Conservation (phyloP, 176 grass and related monocot species). For the Luzula sylvatica region DNA sequence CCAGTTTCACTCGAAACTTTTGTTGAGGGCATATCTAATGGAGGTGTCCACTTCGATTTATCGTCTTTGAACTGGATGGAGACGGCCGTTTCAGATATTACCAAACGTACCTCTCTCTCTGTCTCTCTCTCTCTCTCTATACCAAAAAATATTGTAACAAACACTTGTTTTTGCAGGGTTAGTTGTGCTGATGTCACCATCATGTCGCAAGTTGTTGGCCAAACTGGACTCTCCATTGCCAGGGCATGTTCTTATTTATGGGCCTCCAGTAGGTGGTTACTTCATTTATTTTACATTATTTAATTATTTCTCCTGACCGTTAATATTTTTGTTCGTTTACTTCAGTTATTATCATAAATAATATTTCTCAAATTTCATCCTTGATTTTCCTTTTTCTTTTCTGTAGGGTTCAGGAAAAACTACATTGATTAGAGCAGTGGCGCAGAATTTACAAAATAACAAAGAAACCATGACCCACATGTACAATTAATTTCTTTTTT, state of each 20-base stretch:
- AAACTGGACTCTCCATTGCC: conserved; percentile 49
- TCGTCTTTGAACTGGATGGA: conserved; percentile 92
- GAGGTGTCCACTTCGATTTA: conserved; percentile 36
- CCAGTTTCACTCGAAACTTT: conserved; percentile 44
- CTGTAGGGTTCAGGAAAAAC: conserved; percentile 94
- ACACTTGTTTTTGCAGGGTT: conserved; percentile 46
- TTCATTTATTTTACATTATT: conserved; percentile 17
- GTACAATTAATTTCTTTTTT: conserved; percentile 26
- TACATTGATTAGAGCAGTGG: conserved; percentile 68
- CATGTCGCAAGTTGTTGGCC: conserved; percentile 46
- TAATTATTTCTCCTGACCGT: not conserved
- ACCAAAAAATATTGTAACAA: conserved; percentile 10
- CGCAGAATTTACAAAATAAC: conserved; percentile 64
- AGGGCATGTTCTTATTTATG: conserved; percentile 82
- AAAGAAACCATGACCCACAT: conserved; percentile 72
- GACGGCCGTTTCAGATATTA: conserved; percentile 66
- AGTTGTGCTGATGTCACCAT: conserved; percentile 53
- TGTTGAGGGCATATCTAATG: conserved; percentile 28
- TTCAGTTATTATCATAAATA: conserved; percentile 15
- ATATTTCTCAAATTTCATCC: conserved; percentile 1
- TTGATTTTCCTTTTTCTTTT: conserved; percentile 3
- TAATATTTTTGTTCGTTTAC: conserved; percentile 14
- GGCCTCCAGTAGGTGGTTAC: conserved; percentile 69
- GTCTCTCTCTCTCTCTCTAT: not conserved
- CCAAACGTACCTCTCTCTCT: conserved; percentile 41